Evolutionary conservation across 1,284 basidiomycete genomes (phyloP).

Genomic region (Uromyces viciae-fabae): DNA sequence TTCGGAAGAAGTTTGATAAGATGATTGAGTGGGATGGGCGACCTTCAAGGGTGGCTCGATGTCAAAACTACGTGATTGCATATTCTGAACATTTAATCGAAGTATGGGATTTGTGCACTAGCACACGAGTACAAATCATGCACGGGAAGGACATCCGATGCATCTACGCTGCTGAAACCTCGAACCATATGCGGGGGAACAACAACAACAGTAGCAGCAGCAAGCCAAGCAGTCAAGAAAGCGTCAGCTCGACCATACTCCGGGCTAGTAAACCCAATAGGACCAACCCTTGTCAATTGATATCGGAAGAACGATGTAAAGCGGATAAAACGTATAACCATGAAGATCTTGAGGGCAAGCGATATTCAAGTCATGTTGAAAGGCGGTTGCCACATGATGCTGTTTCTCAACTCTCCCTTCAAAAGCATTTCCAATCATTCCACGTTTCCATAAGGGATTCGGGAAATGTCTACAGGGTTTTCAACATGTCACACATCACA

Average conservation of each 20-base stretch:
- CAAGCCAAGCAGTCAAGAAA: no score
- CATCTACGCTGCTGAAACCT: slow-evolving; percentile 58
- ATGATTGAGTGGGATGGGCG: slow-evolving; percentile 94
- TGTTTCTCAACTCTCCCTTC: neutral
- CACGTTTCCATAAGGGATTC: slow-evolving; percentile 12
- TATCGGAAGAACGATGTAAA: no score
- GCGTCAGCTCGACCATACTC: no score
- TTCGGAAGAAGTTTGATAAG: slow-evolving; percentile 60
- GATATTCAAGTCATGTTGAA: no score
- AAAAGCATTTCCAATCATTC: slow-evolving; percentile 9
- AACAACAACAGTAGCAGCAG: no score
- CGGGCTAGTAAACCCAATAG: no score
- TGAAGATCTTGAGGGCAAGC: no score
- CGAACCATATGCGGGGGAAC: neutral
- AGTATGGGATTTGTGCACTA: slow-evolving; percentile 77
- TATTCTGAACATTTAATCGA: slow-evolving; percentile 91
- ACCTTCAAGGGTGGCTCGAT: slow-evolving; percentile 78
- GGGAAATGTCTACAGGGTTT: slow-evolving; percentile 25
- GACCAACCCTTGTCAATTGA: neutral
- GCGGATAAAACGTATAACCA: no score
- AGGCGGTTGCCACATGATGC: no score
- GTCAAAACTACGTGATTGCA: slow-evolving; percentile 81
- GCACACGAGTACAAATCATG: slow-evolving; percentile 83
- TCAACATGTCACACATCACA: slow-evolving; percentile 7
- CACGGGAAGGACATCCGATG: slow-evolving; percentile 74